A percentile compares a stretch with the other conserved stretches of the same genome.
phyloP scores from a whole-genome alignment of 2,329 filamentous ascomycete species.

The Nothopassalora personata region DNA sequence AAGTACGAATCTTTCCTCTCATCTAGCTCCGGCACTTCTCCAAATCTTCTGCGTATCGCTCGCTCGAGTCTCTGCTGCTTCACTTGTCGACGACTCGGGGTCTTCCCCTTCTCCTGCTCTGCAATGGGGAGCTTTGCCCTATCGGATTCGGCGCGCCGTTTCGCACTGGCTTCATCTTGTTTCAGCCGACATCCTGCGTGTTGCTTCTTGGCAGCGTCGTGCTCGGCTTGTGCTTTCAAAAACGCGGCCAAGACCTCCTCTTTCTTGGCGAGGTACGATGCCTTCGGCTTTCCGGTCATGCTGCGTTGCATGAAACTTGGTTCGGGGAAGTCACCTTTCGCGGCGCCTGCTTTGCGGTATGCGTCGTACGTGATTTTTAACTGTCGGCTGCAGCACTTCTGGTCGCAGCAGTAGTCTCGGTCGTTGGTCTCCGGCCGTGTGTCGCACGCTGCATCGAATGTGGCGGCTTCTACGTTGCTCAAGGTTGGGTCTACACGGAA shows the following conservation, averaged over 20 bases:
- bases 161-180: background rate
- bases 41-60: background rate
- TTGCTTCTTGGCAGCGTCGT: background rate
- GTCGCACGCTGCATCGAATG: background rate
- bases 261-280: background rate
- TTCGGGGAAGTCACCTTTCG: background rate
- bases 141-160: background rate
- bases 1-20: background rate
- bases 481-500: background rate
- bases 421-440: background rate
- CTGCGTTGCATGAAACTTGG: background rate
- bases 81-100: background rate
- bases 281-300: background rate
- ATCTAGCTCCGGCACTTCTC: background rate
- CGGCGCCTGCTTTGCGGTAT: background rate
- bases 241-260: background rate
- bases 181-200: background rate
- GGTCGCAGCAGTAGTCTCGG: background rate
- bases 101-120: background rate
- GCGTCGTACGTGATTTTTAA: background rate
- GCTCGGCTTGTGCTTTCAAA: background rate
- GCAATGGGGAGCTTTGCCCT: background rate
- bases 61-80: background rate
- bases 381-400: background rate
- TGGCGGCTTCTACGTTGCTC: background rate